These are phyloP conservation scores for Psilocybe cubensis DNA, from an alignment of 768 basidiomycete species.

Conservation along the genomic window DNA sequence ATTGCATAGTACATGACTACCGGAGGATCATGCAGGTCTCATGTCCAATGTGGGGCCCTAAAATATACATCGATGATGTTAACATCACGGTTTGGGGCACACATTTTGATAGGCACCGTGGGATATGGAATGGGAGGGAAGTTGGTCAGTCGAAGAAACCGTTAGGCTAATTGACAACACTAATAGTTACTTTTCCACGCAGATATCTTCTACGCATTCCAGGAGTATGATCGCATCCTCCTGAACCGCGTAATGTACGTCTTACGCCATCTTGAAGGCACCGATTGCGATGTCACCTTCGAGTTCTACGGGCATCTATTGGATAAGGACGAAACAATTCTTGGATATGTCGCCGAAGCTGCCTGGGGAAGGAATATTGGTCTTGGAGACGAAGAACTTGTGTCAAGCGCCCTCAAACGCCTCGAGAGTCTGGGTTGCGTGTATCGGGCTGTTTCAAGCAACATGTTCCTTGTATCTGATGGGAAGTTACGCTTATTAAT, in stretches of 20 bases:
- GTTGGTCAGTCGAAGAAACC: conserved; percentile 30
- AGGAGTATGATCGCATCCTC: conserved; percentile 23
- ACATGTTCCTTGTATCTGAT: conserved; percentile 34
- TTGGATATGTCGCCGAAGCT: conserved; percentile 41
- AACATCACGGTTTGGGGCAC: conserved; percentile 33
- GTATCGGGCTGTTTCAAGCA: conserved; percentile 21
- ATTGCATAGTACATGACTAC: conserved; percentile 31
- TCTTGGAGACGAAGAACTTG: conserved; percentile 28
- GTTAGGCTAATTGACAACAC: not conserved
- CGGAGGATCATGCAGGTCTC: conserved; percentile 26
- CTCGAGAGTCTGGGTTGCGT: conserved; percentile 31
- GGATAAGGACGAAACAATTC: conserved; percentile 30
- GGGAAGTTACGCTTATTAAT: conserved; percentile 39
- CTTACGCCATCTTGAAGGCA: conserved; percentile 28
- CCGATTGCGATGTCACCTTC: conserved; percentile 34
- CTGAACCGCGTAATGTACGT: conserved; percentile 36
- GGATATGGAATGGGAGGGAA: conserved; percentile 41
- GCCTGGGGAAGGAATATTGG: conserved; percentile 33
- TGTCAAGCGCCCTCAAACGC: conserved; percentile 34
- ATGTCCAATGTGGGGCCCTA: conserved; percentile 37
- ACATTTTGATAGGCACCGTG: conserved; percentile 29
- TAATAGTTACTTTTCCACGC: not conserved
- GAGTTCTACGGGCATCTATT: conserved; percentile 38
- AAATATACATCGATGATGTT: conserved; percentile 40
- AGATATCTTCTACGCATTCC: conserved; percentile 38